Evolutionary conservation across 306 rosid genomes (phyloP), one percentile per base, ranked within the genome.

Genomic region (Rosa chinensis): DNA sequence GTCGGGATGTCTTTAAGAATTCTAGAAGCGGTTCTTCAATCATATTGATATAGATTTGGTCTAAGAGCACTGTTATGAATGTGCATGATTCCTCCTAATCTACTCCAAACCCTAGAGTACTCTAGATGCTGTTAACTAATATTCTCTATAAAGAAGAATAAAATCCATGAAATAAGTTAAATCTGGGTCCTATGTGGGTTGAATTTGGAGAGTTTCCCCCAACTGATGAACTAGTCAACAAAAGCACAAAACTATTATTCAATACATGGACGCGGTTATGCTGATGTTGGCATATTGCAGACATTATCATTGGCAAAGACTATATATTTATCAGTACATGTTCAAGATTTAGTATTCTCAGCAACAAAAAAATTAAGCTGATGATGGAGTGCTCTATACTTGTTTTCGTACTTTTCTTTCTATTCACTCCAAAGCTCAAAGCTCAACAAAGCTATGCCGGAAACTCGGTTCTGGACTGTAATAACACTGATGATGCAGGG

Each of bases 401-500:
- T 23, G 10, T 37, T 66, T 14, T 74, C 77, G 6, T 56, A 42
- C 13, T 40, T 40, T 40, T 42, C 17, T 42, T 74, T 43, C 9
- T 56, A 1, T 40, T 56, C 68, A 23, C 69, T 23, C 42, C 25
- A 43, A 58, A 56, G 21, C 23, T 21, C 23, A 58, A 23, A 58
- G 82, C 88, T 63, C 85, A 87, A 56, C 94, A 88, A 63, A 87
- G 66, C 49, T 90, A 90, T 75, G 77, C 85, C 0, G 87, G 83
- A 63, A 69, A 75, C 73, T 80, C 81, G 4, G n/a, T 80, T 52
- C 20, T 59, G 18, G 50, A 21, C 5, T 86, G 94, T 78, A 35
- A 9, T 2, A 79, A 77, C 35, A 72, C 20, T 17, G 80, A 86
- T 17, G 62, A n/a, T 21, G 75, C 55, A 18, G 89, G 90, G 1